Evolutionary conservation across 176 grass and related monocot species (phyloP), one percentile per base, ranked within the genome.

Genomic region (Oryza punctata): DNA sequence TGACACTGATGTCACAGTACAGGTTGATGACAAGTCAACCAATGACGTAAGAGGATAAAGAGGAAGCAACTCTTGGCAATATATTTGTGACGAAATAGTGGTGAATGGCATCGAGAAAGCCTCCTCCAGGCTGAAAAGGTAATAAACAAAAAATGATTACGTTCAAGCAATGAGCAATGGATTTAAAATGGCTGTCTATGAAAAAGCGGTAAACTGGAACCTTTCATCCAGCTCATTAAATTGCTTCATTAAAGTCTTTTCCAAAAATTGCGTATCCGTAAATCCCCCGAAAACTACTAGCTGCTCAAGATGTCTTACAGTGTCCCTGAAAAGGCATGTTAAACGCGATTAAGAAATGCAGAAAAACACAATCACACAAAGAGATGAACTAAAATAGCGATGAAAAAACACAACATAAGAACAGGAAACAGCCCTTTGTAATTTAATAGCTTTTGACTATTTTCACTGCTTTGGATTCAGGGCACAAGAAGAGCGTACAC

Each of bases 281-380:
- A 93, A 98, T 83, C 96, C 96, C 87, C 96, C 96, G 38, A 98
- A 98, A 66, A 77, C 85, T 77, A 93, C 82, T 59, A 95, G 89
- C 40, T 95, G 82, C 50, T 95, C 95, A 82, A 91, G 37, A 86
- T 77, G 87, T 85, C 85, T 86, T 82, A 85, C 44, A 79, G 85
- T 90, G 35, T 91, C 88, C 38, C 95, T 98, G 92, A 72, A 86
- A 82, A 79, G 28, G 19, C 35, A 82, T 83, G 77, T 65, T 77
- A 10, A 37, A 43, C 23, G 57, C 13, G 68, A 83, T 75, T 32
- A 86, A 88, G 15, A 25, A 69, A 80, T 11, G 15, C 18, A 68
- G 64, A 12, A 30, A 77, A 28, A 2, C 15, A 63, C 52, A 37
- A 59, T 76, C 29, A 33, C 19, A 64, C 70, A 43, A 26, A 33